Evolutionary conservation across 2,329 filamentous ascomycete genomes (phyloP).

Genomic region (Fusarium incarnatum): DNA sequence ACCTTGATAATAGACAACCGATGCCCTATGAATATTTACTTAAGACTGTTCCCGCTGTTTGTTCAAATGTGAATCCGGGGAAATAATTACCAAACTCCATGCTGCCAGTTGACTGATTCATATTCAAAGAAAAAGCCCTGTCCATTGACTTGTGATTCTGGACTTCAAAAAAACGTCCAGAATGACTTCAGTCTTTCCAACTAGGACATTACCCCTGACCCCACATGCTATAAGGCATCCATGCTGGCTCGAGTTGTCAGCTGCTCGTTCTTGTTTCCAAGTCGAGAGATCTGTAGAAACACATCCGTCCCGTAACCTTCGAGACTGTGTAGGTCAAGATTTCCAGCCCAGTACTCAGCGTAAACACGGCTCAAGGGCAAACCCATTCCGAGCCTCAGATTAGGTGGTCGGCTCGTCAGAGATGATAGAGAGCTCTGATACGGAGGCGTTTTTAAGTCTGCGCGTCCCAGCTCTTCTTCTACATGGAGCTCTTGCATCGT

Average conservation of each 20-base stretch:
- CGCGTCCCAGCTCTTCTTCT: conserved; percentile 56
- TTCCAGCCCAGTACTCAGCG: conserved; percentile 98
- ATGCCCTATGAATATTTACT: conserved; percentile 1
- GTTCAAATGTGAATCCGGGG: conserved; percentile 2
- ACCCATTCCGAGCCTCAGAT: conserved; percentile 90
- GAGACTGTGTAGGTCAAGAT: conserved; percentile 87
- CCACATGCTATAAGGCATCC: conserved; percentile 71
- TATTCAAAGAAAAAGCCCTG: conserved; percentile 8
- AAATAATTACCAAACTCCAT: conserved; percentile 41
- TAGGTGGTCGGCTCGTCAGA: conserved; percentile 84
- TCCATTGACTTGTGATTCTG: conserved; percentile 11
- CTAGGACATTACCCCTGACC: conserved; percentile 14
- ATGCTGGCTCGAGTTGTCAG: conserved; percentile 81
- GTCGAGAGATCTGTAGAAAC: conserved; percentile 93
- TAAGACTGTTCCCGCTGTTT: conserved; percentile 9
- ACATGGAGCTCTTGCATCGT: conserved; percentile 87
- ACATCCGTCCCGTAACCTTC: conserved; percentile 97
- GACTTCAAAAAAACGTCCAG: neutral
- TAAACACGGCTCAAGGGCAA: conserved; percentile 94
- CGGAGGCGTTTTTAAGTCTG: conserved; percentile 56
- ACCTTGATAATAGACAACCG: neutral
- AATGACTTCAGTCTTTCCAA: conserved; percentile 11
- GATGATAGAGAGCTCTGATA: conserved; percentile 77
- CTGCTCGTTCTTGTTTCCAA: conserved; percentile 98
- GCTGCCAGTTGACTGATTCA: conserved; percentile 31